Conservation (phyloP, 2,329 filamentous ascomycete genomes). For the Pseudopyrenochaeta lycopersici region DNA sequence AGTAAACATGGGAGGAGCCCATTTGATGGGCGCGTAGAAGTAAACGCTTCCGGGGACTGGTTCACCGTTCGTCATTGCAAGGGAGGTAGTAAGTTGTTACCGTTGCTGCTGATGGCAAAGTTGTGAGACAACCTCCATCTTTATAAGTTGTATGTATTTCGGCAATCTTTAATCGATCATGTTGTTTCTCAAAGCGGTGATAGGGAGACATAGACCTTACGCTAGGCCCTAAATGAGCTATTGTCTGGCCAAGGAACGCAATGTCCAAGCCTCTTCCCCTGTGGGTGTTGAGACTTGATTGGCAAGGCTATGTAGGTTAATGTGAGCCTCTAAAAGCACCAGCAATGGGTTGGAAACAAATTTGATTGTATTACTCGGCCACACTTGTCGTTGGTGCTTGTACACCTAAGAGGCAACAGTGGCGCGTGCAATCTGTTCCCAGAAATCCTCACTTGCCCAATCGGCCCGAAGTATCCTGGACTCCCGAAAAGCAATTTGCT, state of each 20-base stretch:
- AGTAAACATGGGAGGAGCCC: slow-evolving; percentile 61
- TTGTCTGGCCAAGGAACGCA: neutral
- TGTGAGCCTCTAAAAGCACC: no score
- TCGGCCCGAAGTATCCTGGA: no score
- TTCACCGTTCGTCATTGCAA: neutral
- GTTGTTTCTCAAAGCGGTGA: neutral
- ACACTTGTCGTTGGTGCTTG: no score
- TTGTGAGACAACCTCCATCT: neutral
- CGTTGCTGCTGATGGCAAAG: neutral
- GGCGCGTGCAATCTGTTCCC: no score
- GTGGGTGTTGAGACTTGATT: no score
- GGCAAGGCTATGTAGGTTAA: no score
- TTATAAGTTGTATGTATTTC: neutral
- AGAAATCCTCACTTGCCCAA: no score
- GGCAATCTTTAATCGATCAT: neutral
- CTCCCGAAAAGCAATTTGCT: no score
- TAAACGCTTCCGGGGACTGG: slow-evolving; percentile 27
- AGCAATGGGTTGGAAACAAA: no score
- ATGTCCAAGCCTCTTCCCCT: no score
- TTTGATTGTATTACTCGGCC: no score
- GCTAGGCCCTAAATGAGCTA: neutral
- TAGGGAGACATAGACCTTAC: neutral
- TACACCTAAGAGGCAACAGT: no score
- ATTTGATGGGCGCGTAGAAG: slow-evolving; percentile 61
- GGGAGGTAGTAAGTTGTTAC: neutral